phyloP scores from a whole-genome alignment of 2,329 filamentous ascomycete species.

The Tolypocladium tropicale region DNA sequence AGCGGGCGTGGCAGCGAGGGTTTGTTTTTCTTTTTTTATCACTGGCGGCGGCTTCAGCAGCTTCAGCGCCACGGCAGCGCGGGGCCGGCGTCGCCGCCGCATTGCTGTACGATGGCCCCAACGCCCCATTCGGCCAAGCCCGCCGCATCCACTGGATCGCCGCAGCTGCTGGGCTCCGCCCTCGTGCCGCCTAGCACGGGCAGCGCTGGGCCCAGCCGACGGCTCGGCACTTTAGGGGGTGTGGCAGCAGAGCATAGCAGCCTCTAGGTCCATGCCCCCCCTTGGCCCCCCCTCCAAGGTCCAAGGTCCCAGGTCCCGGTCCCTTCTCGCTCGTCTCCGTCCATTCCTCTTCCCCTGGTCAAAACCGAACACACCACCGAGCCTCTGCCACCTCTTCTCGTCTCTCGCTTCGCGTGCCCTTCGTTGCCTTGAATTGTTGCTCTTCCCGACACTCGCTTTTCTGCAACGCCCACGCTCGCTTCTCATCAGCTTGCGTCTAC shows the following conservation, averaged over 20 bases:
- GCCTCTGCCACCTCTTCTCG: background rate
- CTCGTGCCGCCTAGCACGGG: background rate
- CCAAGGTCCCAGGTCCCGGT: too few species aligned
- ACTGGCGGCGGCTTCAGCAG: background rate
- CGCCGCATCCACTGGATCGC: background rate
- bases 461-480: conserved; percentile 6
- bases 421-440: background rate
- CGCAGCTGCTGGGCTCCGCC: background rate
- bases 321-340: background rate
- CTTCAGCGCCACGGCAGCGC: background rate
- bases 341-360: conserved; percentile 3
- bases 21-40: conserved; percentile 5
- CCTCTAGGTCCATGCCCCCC: background rate
- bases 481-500: background rate
- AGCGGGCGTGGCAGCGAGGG: background rate
- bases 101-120: conserved; percentile 1
- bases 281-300: too few species aligned
- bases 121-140: background rate
- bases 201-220: background rate
- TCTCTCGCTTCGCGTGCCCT: conserved; percentile 7
- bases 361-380: background rate
- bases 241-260: too few species aligned
- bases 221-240: background rate
- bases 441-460: conserved; percentile 7
- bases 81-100: background rate